These are phyloP conservation scores for Fraxinus cuspidata DNA, from an alignment of 257 asterid species.

Conservation along the genomic window DNA sequence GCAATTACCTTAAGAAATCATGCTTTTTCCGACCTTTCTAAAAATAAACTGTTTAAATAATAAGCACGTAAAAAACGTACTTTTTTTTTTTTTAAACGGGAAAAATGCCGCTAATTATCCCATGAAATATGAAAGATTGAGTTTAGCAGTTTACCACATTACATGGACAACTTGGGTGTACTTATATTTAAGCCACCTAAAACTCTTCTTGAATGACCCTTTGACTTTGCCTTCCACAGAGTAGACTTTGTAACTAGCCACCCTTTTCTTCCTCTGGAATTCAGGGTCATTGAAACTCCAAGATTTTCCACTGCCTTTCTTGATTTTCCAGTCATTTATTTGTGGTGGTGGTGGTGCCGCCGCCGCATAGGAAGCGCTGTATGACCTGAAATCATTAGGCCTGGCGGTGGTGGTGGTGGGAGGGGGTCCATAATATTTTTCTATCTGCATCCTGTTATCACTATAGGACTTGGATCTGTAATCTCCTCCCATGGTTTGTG, in stretches of 20 bases:
- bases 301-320: constrained; percentile 48
- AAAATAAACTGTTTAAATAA: neutral
- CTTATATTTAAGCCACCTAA: constrained; percentile 72
- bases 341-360: constrained; percentile 26
- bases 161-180: constrained; percentile 65
- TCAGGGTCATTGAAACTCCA: constrained; percentile 78
- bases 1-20: neutral
- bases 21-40: neutral
- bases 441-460: constrained; percentile 35
- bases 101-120: neutral
- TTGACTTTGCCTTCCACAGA: constrained; percentile 83
- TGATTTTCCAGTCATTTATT: constrained; percentile 41
- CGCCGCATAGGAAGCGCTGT: constrained; percentile 46
- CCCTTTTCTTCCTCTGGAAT: constrained; percentile 86
- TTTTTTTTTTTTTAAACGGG: neutral
- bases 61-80: neutral
- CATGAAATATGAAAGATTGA: neutral
- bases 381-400: constrained; percentile 52
- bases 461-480: constrained; percentile 43
- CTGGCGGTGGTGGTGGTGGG: constrained; percentile 20
- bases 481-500: constrained; percentile 24
- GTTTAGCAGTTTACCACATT: constrained; percentile 44
- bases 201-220: constrained; percentile 70
- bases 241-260: constrained; percentile 87
- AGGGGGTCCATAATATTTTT: constrained; percentile 30